Base-by-base conservation (phyloP, 441 rosid species). In the Gossypium schwendimanii region DNA sequence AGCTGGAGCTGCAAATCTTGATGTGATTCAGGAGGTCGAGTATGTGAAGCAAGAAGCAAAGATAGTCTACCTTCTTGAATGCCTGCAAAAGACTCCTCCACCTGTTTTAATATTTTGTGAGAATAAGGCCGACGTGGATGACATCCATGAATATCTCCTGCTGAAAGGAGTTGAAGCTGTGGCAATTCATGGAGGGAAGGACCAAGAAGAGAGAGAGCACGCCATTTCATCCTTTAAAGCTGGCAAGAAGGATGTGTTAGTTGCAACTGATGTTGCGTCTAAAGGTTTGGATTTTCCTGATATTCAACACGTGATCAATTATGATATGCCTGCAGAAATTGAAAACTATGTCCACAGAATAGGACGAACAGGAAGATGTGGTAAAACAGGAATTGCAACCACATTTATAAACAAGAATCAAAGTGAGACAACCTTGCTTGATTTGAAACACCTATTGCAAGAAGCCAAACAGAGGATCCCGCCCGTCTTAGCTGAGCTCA, bases 311-410 rank as follows among this genome's bases (percentile, higher is more conserved):
- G 96, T 94, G 24, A 83, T 92, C 75, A 94, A 94, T 80, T 92
- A 94, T 69, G 97, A 94, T 78, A 94, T 94, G 97, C 98, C 98
- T n/a, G 94, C 89, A 0, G 96, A 94, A 83, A 94, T 92, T 62
- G 97, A 92, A 73, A 90, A 90, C 79, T 92, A 88, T 69, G 98
- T 92, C 31, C 97, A 92, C 76, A 86, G 98, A 81, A 92, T 94
- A 47, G 98, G 99, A 67, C 76, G 96, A 80, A 94, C 98, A 2
- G 97, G 96, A 33, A 82, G 99, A 70, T 94, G 97, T 70, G 98
- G 98, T n/a, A 91, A 89, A 88, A 94, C 98, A 0, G 99, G 99
- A 71, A 91, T 92, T 28, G 93, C 97, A n/a, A 92, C 96, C 2
- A 92, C 97, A 23, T 94, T 92, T 71, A 94, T 94, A 77, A 94